phyloP scores from a whole-genome alignment of 1,284 basidiomycete genomes.

The Bjerkandera adusta region DNA sequence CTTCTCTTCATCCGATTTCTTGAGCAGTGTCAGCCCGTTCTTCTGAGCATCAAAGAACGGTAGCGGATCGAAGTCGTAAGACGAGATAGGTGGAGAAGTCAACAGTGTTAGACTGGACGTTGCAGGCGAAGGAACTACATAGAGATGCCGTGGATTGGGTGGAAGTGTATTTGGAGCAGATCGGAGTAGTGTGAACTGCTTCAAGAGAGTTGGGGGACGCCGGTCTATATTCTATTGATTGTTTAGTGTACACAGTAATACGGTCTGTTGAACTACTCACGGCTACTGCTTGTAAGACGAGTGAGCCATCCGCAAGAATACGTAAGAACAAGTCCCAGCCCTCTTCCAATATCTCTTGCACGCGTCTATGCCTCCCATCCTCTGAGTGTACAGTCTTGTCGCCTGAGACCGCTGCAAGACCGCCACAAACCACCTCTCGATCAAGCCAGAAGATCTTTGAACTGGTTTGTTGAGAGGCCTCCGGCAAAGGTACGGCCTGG shows the following conservation, averaged over 20 bases:
- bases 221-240: conserved; percentile 74
- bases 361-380: conserved; percentile 43
- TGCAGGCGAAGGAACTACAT: conserved; percentile 49
- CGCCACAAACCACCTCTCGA: conserved; percentile 50
- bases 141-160: conserved; percentile 47
- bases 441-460: conserved; percentile 67
- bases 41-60: conserved; percentile 59
- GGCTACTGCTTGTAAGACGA: conserved; percentile 70
- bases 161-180: conserved; percentile 49
- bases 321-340: conserved; percentile 80
- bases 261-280: conserved; percentile 42
- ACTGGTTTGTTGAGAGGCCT: conserved; percentile 28
- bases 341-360: conserved; percentile 62
- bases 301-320: conserved; percentile 66
- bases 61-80: conserved; percentile 52
- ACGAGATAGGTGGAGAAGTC: conserved; percentile 57
- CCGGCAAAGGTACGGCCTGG: conserved; percentile 46
- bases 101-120: conserved; percentile 50
- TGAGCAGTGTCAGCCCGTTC: conserved; percentile 43
- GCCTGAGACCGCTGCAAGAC: conserved; percentile 40
- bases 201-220: conserved; percentile 84
- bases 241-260: not conserved
- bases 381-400: conserved; percentile 31
- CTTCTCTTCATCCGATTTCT: conserved; percentile 34
- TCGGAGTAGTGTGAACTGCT: conserved; percentile 71